Conservation (phyloP, 768 basidiomycete species). For the Neoboletus subvelutipes region DNA sequence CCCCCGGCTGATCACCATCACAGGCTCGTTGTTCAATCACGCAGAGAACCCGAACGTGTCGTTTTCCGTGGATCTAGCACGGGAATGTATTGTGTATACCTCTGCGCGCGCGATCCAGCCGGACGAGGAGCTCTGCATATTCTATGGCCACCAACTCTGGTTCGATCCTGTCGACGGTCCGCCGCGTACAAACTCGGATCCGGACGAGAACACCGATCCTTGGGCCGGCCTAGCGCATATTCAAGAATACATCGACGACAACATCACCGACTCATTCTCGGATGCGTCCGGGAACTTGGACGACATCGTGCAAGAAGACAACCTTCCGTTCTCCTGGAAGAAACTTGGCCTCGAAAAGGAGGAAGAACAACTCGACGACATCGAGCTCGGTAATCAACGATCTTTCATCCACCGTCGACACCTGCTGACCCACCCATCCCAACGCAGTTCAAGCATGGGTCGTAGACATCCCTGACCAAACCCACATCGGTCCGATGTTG, state of each 20-base stretch:
- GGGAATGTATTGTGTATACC: constrained; percentile 62
- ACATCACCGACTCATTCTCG: neutral
- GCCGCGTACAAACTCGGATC: neutral
- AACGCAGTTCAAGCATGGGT: constrained; percentile 70
- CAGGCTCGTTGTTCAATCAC: constrained; percentile 85
- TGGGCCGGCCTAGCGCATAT: constrained; percentile 8
- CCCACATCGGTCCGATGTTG: constrained; percentile 57
- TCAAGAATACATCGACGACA: neutral
- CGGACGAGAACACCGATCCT: constrained; percentile 1
- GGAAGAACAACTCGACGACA: constrained; percentile 59
- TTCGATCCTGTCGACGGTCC: constrained; percentile 45
- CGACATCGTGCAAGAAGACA: constrained; percentile 52
- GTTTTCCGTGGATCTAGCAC: constrained; percentile 51
- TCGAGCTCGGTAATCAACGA: constrained; percentile 39
- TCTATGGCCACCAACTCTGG: constrained; percentile 69
- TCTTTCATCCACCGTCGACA: neutral
- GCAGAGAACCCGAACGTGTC: constrained; percentile 68
- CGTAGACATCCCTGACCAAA: constrained; percentile 66
- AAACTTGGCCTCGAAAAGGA: constrained; percentile 54
- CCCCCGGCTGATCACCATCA: neutral
- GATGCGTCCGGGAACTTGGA: constrained; percentile 38
- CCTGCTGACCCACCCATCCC: neutral
- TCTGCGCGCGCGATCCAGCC: constrained; percentile 51
- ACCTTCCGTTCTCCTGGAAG: constrained; percentile 65
- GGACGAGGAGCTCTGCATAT: constrained; percentile 79